These are phyloP conservation scores for Penicillium paneum DNA, from an alignment of 2,329 filamentous ascomycete species.

Conservation along the genomic window DNA sequence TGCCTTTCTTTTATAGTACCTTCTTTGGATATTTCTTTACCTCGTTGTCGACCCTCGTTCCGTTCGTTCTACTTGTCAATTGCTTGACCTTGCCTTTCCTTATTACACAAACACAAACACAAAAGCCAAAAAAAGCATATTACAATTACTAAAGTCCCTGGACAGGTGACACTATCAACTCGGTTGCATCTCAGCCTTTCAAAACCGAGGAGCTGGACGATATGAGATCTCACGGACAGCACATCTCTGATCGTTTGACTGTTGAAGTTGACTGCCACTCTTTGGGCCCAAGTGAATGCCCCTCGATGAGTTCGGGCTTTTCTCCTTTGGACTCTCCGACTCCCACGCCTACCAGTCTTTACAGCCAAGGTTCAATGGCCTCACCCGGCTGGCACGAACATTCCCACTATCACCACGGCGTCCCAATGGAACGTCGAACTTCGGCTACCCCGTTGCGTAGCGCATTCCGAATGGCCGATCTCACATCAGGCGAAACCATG, in stretches of 20 bases:
- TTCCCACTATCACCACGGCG: constrained; percentile 27
- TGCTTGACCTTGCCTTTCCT: constrained; percentile 10
- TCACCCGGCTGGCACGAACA: constrained; percentile 39
- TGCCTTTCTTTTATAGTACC: constrained; percentile 1
- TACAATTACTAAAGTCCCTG: constrained; percentile 12
- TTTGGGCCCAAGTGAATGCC: constrained; percentile 40
- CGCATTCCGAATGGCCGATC: constrained; percentile 36
- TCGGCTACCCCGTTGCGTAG: constrained; percentile 34
- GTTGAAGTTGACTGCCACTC: constrained; percentile 41
- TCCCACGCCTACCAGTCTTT: constrained; percentile 39
- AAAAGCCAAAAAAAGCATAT: no score
- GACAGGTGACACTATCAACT: constrained; percentile 32
- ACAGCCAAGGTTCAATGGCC: constrained; percentile 38
- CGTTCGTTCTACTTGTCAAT: neutral
- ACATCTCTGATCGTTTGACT: constrained; percentile 37
- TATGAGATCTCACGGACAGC: constrained; percentile 38
- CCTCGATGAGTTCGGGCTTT: constrained; percentile 41
- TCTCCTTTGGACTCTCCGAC: constrained; percentile 42
- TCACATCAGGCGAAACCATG: constrained; percentile 34
- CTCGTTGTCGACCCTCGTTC: constrained; percentile 7
- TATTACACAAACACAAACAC: neutral
- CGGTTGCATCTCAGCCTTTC: constrained; percentile 26
- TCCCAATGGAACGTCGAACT: constrained; percentile 29
- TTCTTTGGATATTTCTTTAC: constrained; percentile 11
- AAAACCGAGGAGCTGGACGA: constrained; percentile 33